Conservation (phyloP, 2,329 filamentous ascomycete species). For the Hypoxylon sp. region DNA sequence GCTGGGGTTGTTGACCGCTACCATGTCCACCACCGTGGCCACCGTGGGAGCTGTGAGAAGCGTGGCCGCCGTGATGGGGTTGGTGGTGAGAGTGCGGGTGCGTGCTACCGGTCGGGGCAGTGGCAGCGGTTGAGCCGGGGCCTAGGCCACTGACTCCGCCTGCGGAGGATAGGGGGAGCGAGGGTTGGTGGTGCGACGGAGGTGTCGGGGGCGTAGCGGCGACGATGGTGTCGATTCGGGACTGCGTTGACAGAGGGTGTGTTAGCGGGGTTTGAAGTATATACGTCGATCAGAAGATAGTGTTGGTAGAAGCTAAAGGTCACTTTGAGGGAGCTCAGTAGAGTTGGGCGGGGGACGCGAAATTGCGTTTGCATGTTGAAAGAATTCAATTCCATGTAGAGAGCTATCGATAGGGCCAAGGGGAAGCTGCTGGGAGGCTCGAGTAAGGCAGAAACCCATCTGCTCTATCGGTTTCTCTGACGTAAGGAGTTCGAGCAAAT, state of each 20-base stretch:
- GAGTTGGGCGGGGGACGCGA: background rate
- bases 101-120: background rate
- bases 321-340: background rate
- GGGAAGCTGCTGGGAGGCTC: background rate
- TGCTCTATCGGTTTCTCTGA: background rate
- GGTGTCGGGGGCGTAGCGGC: constrained; percentile 53
- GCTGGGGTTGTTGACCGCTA: constrained; percentile 42
- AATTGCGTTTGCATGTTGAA: background rate
- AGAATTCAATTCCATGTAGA: background rate
- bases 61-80: background rate
- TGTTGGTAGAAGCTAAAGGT: background rate
- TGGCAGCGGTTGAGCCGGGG: constrained; percentile 2
- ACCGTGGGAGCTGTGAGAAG: constrained; percentile 3
- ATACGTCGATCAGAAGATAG: background rate
- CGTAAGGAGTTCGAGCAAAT: constrained; percentile 10
- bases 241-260: constrained; percentile 43
- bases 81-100: constrained; percentile 1
- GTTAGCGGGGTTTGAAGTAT: constrained; percentile 32
- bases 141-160: constrained; percentile 18
- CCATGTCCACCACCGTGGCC: background rate
- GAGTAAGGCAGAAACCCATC: background rate
- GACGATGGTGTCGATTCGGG: constrained; percentile 59
- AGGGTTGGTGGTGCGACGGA: constrained; percentile 23
- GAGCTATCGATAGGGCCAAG: background rate
- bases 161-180: constrained; percentile 5